phyloP scores from a whole-genome alignment of 192 early-diverging fungal genomes.

The Kappamyces sp. region DNA sequence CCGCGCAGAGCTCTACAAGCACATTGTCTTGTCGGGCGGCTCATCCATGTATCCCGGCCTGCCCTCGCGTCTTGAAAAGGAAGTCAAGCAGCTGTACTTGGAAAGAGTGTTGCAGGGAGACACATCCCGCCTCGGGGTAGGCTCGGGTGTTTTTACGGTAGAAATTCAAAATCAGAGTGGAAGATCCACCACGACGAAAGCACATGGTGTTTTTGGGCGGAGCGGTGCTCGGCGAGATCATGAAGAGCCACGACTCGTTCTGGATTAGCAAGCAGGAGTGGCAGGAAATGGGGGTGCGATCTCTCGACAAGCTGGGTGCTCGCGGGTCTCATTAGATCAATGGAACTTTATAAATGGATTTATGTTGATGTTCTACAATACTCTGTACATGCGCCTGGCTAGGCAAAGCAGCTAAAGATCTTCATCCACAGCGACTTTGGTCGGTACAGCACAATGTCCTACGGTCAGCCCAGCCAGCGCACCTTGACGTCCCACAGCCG shows the following conservation, averaged over 20 bases:
- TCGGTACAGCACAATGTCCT: conserved; percentile 9
- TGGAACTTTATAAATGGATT: conserved; percentile 2
- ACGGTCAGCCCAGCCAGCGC: not conserved
- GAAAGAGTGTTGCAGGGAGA: conserved; percentile 84
- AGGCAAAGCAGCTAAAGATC: conserved; percentile 7
- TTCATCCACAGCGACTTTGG: conserved; percentile 15
- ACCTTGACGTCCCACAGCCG: conserved; percentile 39
- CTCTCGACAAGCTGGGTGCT: conserved; percentile 51
- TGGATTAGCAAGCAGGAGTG: conserved; percentile 95
- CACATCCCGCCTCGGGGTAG: conserved; percentile 68
- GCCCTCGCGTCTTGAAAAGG: conserved; percentile 95
- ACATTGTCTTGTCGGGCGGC: conserved; percentile 96
- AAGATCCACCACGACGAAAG: conserved; percentile 95
- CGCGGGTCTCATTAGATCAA: conserved; percentile 6
- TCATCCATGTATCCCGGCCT: conserved; percentile 99
- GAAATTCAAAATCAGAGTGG: conserved; percentile 97
- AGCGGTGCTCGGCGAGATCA: conserved; percentile 89
- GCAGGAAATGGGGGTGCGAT: conserved; percentile 77
- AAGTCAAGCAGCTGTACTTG: conserved; percentile 93
- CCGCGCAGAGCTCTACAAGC: conserved; percentile 90
- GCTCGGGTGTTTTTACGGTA: conserved; percentile 31
- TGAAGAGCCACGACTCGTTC: conserved; percentile 81
- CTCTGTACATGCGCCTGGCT: too few species aligned
- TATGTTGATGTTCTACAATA: conserved; percentile 1
- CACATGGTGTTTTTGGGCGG: conserved; percentile 99